Evolutionary conservation across 495 filamentous ascomycete genomes (phyloP).

Genomic region (Elasticomyces elasticus): DNA sequence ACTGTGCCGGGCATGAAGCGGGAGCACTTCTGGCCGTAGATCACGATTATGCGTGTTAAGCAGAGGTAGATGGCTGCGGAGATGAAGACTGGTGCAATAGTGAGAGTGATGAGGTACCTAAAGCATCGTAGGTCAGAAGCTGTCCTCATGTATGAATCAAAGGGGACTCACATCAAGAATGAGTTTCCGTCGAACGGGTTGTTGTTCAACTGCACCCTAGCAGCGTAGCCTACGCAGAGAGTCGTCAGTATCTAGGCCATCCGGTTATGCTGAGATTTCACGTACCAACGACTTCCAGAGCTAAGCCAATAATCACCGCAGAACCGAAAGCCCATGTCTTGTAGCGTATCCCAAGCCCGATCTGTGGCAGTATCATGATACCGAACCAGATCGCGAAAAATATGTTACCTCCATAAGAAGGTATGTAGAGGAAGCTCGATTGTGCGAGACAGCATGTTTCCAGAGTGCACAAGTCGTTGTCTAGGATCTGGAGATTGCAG

Average conservation of each 20-base stretch:
- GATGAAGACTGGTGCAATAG: slow-evolving; percentile 56
- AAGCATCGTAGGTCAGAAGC: background rate
- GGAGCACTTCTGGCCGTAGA: slow-evolving; percentile 52
- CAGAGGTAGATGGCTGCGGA: slow-evolving; percentile 57
- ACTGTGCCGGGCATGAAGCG: slow-evolving; percentile 48
- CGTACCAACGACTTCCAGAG: slow-evolving; percentile 29
- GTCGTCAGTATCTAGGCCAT: background rate
- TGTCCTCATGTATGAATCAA: background rate
- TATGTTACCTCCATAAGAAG: slow-evolving; percentile 33
- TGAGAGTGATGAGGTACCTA: slow-evolving; percentile 49
- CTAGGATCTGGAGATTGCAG: slow-evolving; percentile 11
- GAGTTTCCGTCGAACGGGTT: slow-evolving; percentile 31
- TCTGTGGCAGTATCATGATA: slow-evolving; percentile 27
- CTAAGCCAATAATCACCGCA: slow-evolving; percentile 31
- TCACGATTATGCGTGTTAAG: slow-evolving; percentile 47
- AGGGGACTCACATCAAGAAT: slow-evolving; percentile 27
- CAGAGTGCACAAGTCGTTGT: slow-evolving; percentile 7
- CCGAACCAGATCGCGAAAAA: slow-evolving; percentile 33
- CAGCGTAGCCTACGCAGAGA: slow-evolving; percentile 31
- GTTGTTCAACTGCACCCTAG: slow-evolving; percentile 31
- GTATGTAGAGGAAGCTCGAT: slow-evolving; percentile 27
- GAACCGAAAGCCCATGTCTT: slow-evolving; percentile 38
- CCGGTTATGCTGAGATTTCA: background rate
- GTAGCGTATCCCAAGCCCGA: slow-evolving; percentile 32
- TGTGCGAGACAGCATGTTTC: slow-evolving; percentile 21